A percentile compares a stretch with the other conserved stretches of the same genome.
Conservation (phyloP, 441 rosid species). For the Flueggea neowawraea region DNA sequence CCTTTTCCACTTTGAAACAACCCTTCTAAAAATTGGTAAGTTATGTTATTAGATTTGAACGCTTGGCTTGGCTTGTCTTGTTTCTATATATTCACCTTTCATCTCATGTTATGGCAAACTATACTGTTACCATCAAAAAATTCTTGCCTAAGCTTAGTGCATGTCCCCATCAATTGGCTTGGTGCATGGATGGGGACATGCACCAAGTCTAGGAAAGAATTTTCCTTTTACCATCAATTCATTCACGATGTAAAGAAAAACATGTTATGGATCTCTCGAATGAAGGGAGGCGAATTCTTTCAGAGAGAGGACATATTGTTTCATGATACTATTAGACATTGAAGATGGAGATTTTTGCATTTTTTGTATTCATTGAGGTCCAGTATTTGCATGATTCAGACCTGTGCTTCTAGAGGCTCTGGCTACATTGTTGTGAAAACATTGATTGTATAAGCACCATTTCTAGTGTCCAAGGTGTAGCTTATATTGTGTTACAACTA, state of each 20-base stretch:
- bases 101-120: neutral
- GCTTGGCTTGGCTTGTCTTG: neutral
- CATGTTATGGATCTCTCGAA: slow-evolving; percentile 72
- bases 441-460: too few relatives aligned
- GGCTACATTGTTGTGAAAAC: too few relatives aligned
- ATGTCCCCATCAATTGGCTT: too few relatives aligned
- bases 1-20: slow-evolving; percentile 68
- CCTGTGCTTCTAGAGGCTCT: too few relatives aligned
- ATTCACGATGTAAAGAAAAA: slow-evolving; percentile 62
- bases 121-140: too few relatives aligned
- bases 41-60: too few relatives aligned
- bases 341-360: neutral
- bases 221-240: neutral
- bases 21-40: slow-evolving; percentile 63
- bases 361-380: neutral
- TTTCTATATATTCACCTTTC: neutral
- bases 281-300: slow-evolving; percentile 55
- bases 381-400: too few relatives aligned
- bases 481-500: too few relatives aligned
- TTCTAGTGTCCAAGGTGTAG: too few relatives aligned
- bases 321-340: slow-evolving; percentile 5
- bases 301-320: slow-evolving; percentile 22
- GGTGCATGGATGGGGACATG: too few relatives aligned
- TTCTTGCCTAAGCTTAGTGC: too few relatives aligned
- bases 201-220: too few relatives aligned